Evolutionary conservation across 305 asterid genomes (phyloP).

Genomic region (Fraxinus albicans): DNA sequence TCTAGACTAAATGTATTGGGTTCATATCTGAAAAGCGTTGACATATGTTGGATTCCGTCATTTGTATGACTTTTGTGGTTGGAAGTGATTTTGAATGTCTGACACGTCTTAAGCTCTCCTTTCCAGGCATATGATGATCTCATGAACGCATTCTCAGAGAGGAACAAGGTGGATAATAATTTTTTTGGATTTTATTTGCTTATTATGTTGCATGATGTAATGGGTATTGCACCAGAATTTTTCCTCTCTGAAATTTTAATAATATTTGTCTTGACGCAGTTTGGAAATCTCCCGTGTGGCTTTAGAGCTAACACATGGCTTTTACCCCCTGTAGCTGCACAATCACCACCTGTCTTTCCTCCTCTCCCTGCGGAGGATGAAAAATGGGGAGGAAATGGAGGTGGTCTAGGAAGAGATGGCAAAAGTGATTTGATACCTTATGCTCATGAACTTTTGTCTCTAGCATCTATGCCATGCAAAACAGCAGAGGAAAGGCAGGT

Average conservation of each 20-base stretch:
- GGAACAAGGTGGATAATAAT: slow-evolving; percentile 73
- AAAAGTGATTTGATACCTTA: slow-evolving; percentile 76
- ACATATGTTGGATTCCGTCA: not conserved
- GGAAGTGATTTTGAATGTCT: slow-evolving; percentile 21
- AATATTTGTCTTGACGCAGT: slow-evolving; percentile 51
- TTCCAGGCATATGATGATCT: slow-evolving; percentile 92
- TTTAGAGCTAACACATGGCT: slow-evolving; percentile 99
- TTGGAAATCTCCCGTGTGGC: slow-evolving; percentile 91
- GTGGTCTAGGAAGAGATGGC: slow-evolving; percentile 95
- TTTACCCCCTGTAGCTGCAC: slow-evolving; percentile 84
- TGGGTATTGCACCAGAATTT: slow-evolving; percentile 13
- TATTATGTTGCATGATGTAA: slow-evolving; percentile 9
- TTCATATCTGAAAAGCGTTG: not conserved
- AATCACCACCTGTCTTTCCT: slow-evolving; percentile 69
- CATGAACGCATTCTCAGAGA: slow-evolving; percentile 87
- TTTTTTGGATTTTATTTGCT: slow-evolving; percentile 6
- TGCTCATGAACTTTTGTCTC: slow-evolving; percentile 69
- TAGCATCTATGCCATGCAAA: slow-evolving; percentile 97
- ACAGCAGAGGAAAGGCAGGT: slow-evolving; percentile 94
- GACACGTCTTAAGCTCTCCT: slow-evolving; percentile 26
- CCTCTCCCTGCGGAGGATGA: slow-evolving; percentile 87
- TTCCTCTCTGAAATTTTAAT: not conserved
- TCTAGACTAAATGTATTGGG: not conserved
- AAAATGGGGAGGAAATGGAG: slow-evolving; percentile 98
- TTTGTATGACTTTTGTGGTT: not conserved